A percentile compares a stretch with the other conserved stretches of the same genome.
Conservation (phyloP, 1,284 basidiomycete genomes). For the Ceratobasidium sp. region DNA sequence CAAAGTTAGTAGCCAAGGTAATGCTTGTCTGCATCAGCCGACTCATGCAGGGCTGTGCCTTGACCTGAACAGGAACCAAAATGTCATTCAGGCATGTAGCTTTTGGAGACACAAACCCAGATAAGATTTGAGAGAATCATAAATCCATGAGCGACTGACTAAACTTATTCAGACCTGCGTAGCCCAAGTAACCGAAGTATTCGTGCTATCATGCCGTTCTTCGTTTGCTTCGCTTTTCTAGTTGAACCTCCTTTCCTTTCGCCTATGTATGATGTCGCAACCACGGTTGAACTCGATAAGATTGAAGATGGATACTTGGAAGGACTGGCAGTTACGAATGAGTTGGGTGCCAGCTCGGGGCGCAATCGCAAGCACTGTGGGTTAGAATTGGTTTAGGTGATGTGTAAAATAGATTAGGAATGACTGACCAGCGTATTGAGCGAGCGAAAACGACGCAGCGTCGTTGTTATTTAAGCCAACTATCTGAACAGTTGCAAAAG, state of each 20-base stretch:
- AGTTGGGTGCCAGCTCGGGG: conserved; percentile 48
- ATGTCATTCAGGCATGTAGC: neutral
- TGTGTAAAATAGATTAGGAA: neutral
- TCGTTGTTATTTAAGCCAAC: conserved; percentile 61
- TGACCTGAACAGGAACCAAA: neutral
- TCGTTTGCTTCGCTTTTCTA: neutral
- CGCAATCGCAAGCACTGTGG: conserved; percentile 55
- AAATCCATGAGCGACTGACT: neutral
- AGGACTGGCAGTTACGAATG: neutral
- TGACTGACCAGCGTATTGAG: conserved; percentile 56
- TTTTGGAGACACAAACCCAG: neutral
- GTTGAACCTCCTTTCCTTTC: neutral
- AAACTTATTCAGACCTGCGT: neutral
- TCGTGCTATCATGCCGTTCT: neutral
- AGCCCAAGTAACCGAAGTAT: conserved; percentile 23
- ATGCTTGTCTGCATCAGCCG: neutral
- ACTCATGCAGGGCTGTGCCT: neutral
- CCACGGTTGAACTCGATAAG: conserved; percentile 13
- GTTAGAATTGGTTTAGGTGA: neutral
- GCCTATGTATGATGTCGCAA: conserved; percentile 9
- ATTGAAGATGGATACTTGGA: conserved; percentile 28
- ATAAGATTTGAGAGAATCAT: neutral
- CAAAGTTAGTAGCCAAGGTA: too few species aligned
- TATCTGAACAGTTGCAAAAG: conserved; percentile 53
- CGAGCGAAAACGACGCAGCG: conserved; percentile 58